Base-by-base conservation (phyloP, 345 rosid species). In the Fremontodendron californicum region DNA sequence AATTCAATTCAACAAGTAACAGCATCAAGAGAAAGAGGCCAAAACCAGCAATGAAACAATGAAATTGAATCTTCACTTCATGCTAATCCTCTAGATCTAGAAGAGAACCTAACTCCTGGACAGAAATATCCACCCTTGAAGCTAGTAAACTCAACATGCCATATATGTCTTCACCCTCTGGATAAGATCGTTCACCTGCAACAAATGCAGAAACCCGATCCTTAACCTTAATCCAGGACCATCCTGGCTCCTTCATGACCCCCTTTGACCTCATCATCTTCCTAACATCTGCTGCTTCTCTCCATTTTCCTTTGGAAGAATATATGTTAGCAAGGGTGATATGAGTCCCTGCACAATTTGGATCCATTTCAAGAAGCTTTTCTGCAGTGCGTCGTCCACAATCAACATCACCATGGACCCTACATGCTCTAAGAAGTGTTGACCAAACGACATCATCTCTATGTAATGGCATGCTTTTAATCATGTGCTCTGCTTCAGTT, bases 381-480 rank as follows among this genome's bases (percentile, higher is more conserved):
- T 88, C 87, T 6, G 97, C 96, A 54, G 92, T 80, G 0, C 80
- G 86, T 83, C 66, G 80, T 68, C 93, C 99, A 79, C 92, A 79
- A 18, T 95, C 93, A 29, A 81, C 85, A 54, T 93, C 90, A 12
- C 91, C 90, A 73, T 88, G 89, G 49, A 81, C 80, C 73, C 78
- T 89, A 75, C 94, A 88, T 2, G 94, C 97, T 68, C 89, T 81
- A 40, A 95, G 91, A 81, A 95, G 90, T 25, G 89, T 84, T 8
- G 94, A 93, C 98, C 99, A 93, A 66, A 93, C 94, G 11, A 93
- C 96, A 78, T 92, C 91, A 58, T 93, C 94, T 72, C 48, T 83
- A 78, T 89, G 85, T 74, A 81, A 86, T 52, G 96, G 94, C 93
- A 90, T 92, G 78, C 54, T 86, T 74, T 84, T 71, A 65, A 92